Percentiles rank a stretch among this genome's conserved stretches.
Evolutionary conservation across 1,284 basidiomycete genomes (phyloP).

Genomic region (Moniliophthora roreri): DNA sequence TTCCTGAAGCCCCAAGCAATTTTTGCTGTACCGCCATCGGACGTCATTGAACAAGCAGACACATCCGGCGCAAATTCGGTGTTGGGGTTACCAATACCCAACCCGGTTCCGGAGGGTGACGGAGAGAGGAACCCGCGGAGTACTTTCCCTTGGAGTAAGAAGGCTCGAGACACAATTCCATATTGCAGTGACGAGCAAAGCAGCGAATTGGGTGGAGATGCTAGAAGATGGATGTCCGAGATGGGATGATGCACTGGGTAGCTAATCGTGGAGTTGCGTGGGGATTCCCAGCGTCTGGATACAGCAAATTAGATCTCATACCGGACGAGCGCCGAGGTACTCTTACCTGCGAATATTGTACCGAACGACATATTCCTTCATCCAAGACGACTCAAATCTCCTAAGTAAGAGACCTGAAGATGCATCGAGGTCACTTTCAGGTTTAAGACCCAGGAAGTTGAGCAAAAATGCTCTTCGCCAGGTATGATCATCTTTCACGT

Average conservation of each 20-base stretch:
- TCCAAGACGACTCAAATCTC: constrained; percentile 61
- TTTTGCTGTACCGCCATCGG: constrained; percentile 67
- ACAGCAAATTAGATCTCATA: neutral
- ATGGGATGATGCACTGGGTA: constrained; percentile 65
- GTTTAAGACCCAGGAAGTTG: constrained; percentile 66
- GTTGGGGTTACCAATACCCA: constrained; percentile 76
- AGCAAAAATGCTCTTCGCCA: constrained; percentile 82
- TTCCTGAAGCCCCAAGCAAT: constrained; percentile 77
- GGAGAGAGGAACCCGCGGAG: constrained; percentile 75
- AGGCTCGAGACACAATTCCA: constrained; percentile 75
- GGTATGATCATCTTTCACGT: constrained; percentile 78
- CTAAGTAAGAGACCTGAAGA: constrained; percentile 53
- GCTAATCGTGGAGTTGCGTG: constrained; percentile 57
- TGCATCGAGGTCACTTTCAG: constrained; percentile 53
- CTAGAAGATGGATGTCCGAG: constrained; percentile 57
- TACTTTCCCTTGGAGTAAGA: constrained; percentile 70
- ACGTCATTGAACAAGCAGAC: constrained; percentile 53
- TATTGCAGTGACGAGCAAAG: constrained; percentile 68
- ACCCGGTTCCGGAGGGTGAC: constrained; percentile 56
- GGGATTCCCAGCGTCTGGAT: constrained; percentile 70
- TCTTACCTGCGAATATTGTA: constrained; percentile 52
- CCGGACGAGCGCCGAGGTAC: constrained; percentile 1
- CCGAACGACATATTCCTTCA: constrained; percentile 60
- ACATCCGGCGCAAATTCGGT: constrained; percentile 74
- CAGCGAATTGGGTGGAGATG: constrained; percentile 44